These are phyloP conservation scores for Russula brevipes DNA, from an alignment of 768 basidiomycete genomes.

Conservation along the genomic window DNA sequence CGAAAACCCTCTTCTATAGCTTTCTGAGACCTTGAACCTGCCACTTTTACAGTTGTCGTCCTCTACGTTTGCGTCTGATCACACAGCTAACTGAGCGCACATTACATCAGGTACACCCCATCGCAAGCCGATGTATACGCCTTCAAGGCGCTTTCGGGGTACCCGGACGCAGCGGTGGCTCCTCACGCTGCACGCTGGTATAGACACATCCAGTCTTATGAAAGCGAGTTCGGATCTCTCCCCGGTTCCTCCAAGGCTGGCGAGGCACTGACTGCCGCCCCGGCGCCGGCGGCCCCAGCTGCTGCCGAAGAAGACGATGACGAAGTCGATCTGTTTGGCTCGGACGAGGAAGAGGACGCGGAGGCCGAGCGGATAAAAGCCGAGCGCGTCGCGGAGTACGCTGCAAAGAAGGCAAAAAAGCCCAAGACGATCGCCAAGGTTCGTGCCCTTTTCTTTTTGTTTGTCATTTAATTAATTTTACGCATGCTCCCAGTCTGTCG, in stretches of 20 bases:
- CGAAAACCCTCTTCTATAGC: slow-evolving; percentile 64
- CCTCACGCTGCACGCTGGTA: slow-evolving; percentile 89
- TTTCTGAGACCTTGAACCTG: slow-evolving; percentile 46
- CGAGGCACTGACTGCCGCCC: slow-evolving; percentile 58
- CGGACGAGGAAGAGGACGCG: slow-evolving; percentile 46
- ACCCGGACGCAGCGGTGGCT: slow-evolving; percentile 57
- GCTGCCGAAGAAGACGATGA: slow-evolving; percentile 38
- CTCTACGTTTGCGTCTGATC: background rate
- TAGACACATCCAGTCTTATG: slow-evolving; percentile 86
- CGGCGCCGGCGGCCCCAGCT: slow-evolving; percentile 34
- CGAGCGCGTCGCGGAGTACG: slow-evolving; percentile 90
- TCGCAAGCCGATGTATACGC: slow-evolving; percentile 93
- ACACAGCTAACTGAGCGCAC: slow-evolving; percentile 12
- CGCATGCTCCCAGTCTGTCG: slow-evolving; percentile 69
- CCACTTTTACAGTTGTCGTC: slow-evolving; percentile 15
- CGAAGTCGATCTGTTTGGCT: slow-evolving; percentile 75
- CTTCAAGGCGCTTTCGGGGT: slow-evolving; percentile 70
- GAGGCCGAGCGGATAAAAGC: slow-evolving; percentile 61
- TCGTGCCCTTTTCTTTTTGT: slow-evolving; percentile 22
- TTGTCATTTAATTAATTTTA: slow-evolving; percentile 11
- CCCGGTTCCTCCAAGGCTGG: slow-evolving; percentile 83
- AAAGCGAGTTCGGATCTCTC: slow-evolving; percentile 68
- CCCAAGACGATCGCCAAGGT: slow-evolving; percentile 87
- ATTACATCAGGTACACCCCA: slow-evolving; percentile 64
- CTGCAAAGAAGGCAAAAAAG: slow-evolving; percentile 89